Evolutionary conservation across 176 grass and related monocot species (phyloP).

Genomic region (Rhynchospora breviuscula): DNA sequence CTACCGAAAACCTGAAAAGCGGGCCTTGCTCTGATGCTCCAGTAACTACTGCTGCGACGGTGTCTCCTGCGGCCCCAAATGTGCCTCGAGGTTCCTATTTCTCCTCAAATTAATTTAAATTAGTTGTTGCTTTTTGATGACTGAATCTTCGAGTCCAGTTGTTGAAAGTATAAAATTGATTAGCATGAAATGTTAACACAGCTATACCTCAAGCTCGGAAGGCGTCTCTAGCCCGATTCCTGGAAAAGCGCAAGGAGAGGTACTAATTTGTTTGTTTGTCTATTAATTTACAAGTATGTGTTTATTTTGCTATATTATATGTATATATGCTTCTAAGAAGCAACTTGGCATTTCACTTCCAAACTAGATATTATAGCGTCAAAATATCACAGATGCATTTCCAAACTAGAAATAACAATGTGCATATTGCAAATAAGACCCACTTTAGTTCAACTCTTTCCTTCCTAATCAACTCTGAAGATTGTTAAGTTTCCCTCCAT

Average conservation of each 20-base stretch:
- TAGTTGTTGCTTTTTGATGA: not conserved
- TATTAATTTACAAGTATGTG: not conserved
- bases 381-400: not conserved
- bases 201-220: conserved; percentile 51
- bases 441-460: not conserved
- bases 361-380: not conserved
- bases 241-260: conserved; percentile 66
- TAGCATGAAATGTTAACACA: conserved; percentile 4
- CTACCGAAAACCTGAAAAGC: not conserved
- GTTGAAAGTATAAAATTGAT: not conserved
- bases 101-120: not conserved
- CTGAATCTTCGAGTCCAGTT: not conserved
- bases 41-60: not conserved
- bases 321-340: not conserved
- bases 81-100: conserved; percentile 26
- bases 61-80: not conserved
- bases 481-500: not conserved
- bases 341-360: not conserved
- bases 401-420: not conserved
- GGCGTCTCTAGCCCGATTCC: conserved; percentile 57
- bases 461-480: not conserved
- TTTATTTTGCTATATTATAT: not conserved
- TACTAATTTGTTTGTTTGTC: conserved; percentile 8
- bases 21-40: not conserved
- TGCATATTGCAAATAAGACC: not conserved